Evolutionary conservation across 805 yeast genomes (phyloP), one percentile per base, ranked within the genome.

Genomic region (Candida peoriensis): DNA sequence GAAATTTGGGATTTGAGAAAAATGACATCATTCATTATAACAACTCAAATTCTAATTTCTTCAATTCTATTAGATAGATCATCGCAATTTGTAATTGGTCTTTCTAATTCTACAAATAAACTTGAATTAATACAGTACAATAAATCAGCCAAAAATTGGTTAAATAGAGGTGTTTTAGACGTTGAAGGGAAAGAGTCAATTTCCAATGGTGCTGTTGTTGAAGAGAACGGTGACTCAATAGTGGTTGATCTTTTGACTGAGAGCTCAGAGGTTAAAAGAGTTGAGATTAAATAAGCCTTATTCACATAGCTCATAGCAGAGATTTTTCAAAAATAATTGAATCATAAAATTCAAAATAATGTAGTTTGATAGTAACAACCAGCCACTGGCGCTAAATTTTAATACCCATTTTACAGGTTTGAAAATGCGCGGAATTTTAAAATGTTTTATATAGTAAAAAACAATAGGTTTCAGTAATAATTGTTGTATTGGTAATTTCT

Each of bases 1-100:
- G 66, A 65, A 15, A 50, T 76, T 3, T 60, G 75, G 58, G 78
- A 76, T 49, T 56, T 76, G 44, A 59, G 81, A 41, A 72, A 73
- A 41, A 51, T 48, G 16, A 38, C 40, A 2, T 41, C 43, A 2
- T 30, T 20, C 14, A 21, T 20, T 16, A 29, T 42, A 8, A 25
- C 41, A 9, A 34, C 42, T 9, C 20, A 37, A 14, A 15, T 31
- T 14, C 35, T 24, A 14, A 28, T 38, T 4, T 25, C 32, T 2
- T 41, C 33, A 17, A 30, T 52, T 12, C 15, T 46, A 8, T 33
- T 42, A 5, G 57, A 52, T 20, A 49, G 46, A 30, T 50, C 57
- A 1, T 39, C 50, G 2, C 52, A 52, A 22, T 26, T 52, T 18
- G 29, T 49, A 1, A 11, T 48, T n/a, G 38, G 37, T 1, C 13